These are phyloP conservation scores for Protomyces gravidus DNA, from an alignment of 1,139 yeast species.

Conservation along the genomic window DNA sequence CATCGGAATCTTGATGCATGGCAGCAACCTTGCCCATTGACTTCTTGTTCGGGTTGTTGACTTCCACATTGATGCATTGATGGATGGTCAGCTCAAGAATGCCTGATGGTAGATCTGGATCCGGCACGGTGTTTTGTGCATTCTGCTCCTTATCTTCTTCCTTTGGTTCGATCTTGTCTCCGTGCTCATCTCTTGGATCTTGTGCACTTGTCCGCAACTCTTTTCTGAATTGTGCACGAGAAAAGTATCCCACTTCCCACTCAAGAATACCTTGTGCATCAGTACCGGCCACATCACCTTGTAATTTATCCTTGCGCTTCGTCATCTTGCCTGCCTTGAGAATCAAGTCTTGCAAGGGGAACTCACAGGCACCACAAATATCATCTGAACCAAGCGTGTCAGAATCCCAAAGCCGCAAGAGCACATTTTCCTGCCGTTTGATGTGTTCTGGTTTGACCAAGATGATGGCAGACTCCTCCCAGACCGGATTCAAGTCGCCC, in stretches of 20 bases:
- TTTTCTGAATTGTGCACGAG: constrained; percentile 8
- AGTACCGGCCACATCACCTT: constrained; percentile 23
- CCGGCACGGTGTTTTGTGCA: constrained; percentile 25
- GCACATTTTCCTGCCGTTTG: constrained; percentile 23
- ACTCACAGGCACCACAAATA: constrained; percentile 18
- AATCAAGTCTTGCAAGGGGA: constrained; percentile 24
- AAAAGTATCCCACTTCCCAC: constrained; percentile 27
- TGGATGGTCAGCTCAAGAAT: constrained; percentile 18
- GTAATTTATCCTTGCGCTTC: constrained; percentile 21
- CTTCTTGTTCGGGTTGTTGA: constrained; percentile 18
- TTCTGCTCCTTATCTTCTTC: constrained; percentile 12
- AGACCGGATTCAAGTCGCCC: constrained; percentile 25
- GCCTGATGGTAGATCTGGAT: constrained; percentile 22
- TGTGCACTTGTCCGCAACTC: constrained; percentile 15
- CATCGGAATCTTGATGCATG: constrained; percentile 24
- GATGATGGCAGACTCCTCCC: constrained; percentile 25
- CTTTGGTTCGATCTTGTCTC: constrained; percentile 12
- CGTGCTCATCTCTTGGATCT: constrained; percentile 23
- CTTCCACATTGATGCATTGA: constrained; percentile 18
- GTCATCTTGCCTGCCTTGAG: constrained; percentile 20
- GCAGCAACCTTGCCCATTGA: constrained; percentile 26
- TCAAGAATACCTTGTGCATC: constrained; percentile 25
- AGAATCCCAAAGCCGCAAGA: constrained; percentile 23
- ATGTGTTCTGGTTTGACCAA: constrained; percentile 24
- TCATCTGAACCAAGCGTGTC: constrained; percentile 21